Percentiles rank a stretch among this genome's conserved stretches.
These are phyloP conservation scores for Boletellus sp. DNA, from an alignment of 768 basidiomycete genomes.

Conservation along the genomic window DNA sequence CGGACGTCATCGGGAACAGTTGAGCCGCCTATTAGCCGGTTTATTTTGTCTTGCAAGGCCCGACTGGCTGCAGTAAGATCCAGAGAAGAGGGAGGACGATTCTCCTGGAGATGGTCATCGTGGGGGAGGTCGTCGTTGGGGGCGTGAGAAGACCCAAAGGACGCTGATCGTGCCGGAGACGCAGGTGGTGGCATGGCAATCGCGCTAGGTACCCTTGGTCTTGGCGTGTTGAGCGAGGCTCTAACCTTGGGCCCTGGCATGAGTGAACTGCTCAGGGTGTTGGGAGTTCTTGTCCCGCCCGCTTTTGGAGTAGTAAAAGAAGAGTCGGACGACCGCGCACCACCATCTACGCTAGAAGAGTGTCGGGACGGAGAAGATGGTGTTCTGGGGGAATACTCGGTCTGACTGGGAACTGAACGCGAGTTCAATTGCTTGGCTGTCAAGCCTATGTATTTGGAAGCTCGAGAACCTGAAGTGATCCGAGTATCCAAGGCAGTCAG, in stretches of 20 bases:
- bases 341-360: slow-evolving; percentile 36
- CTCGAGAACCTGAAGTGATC: slow-evolving; percentile 80
- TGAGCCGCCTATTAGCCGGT: slow-evolving; percentile 37
- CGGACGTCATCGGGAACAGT: slow-evolving; percentile 10
- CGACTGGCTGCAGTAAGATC: slow-evolving; percentile 40
- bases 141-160: slow-evolving; percentile 37
- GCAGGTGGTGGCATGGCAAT: slow-evolving; percentile 80
- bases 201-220: slow-evolving; percentile 66
- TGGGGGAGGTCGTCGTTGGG: slow-evolving; percentile 30
- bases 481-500: slow-evolving; percentile 30
- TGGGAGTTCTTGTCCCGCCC: slow-evolving; percentile 28
- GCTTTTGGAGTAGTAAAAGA: slow-evolving; percentile 71
- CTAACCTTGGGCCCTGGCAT: slow-evolving; percentile 29
- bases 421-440: slow-evolving; percentile 77
- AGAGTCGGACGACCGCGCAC: slow-evolving; percentile 40
- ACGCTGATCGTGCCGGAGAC: slow-evolving; percentile 46
- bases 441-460: slow-evolving; percentile 79
- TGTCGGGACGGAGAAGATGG: slow-evolving; percentile 37
- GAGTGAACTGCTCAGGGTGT: slow-evolving; percentile 10
- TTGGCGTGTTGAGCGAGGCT: slow-evolving; percentile 46
- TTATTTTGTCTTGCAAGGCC: slow-evolving; percentile 49
- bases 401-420: slow-evolving; percentile 26
- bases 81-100: slow-evolving; percentile 22
- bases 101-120: slow-evolving; percentile 8
- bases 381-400: slow-evolving; percentile 24